These are phyloP conservation scores for Penicillium dipodomyicola DNA, from an alignment of 495 filamentous ascomycete genomes.

Conservation along the genomic window DNA sequence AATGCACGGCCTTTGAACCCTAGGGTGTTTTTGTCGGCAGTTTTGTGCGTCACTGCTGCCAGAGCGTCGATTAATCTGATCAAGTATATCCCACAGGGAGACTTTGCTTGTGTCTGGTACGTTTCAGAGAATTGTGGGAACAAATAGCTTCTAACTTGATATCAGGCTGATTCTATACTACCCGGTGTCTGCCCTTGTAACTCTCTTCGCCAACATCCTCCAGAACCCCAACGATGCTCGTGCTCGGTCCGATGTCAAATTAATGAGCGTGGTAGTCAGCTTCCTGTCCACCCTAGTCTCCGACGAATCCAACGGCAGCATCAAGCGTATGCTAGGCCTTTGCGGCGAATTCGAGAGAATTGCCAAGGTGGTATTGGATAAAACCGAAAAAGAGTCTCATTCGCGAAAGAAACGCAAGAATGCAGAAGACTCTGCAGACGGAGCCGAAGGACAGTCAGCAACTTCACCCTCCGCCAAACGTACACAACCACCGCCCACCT, in stretches of 20 bases:
- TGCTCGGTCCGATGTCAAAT: constrained; percentile 79
- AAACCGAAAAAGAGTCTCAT: constrained; percentile 75
- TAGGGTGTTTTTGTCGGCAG: constrained; percentile 89
- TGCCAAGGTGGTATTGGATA: constrained; percentile 87
- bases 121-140: constrained; percentile 25
- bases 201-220: constrained; percentile 93
- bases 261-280: constrained; percentile 90
- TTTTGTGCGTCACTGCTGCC: constrained; percentile 86
- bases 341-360: constrained; percentile 96
- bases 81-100: constrained; percentile 92
- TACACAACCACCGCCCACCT: constrained; percentile 28
- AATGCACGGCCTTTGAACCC: constrained; percentile 91
- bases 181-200: constrained; percentile 92
- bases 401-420: constrained; percentile 76
- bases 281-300: constrained; percentile 78
- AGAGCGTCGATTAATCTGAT: constrained; percentile 90
- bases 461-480: constrained; percentile 25
- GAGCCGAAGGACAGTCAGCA: constrained; percentile 26
- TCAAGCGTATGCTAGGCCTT: constrained; percentile 88
- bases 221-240: constrained; percentile 92
- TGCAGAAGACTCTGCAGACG: constrained; percentile 38
- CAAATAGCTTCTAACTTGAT: constrained; percentile 10
- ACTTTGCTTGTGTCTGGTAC: constrained; percentile 94
- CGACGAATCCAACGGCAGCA: constrained; percentile 75
- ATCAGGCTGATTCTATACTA: constrained; percentile 92